phyloP scores from a whole-genome alignment of 2,329 filamentous ascomycete genomes.

The Pyricularia sp. region DNA sequence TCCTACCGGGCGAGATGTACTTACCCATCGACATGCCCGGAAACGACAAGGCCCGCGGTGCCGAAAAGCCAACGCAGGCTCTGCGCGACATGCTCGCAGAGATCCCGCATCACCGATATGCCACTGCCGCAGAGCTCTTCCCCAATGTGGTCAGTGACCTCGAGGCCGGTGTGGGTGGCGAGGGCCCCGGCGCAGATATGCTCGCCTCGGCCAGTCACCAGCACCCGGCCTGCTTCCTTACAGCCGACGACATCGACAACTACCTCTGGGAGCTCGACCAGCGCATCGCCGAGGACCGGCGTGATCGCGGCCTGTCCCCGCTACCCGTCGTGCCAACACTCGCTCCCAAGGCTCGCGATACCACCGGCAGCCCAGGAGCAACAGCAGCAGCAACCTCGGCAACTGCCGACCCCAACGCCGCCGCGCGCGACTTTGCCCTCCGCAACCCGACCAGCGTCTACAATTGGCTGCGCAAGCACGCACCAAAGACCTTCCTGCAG shows the following conservation, averaged over 20 bases:
- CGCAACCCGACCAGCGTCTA: constrained; percentile 87
- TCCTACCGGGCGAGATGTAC: constrained; percentile 33
- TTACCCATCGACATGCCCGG: constrained; percentile 73
- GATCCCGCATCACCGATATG: constrained; percentile 41
- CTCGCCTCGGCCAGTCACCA: constrained; percentile 38
- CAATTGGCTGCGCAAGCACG: constrained; percentile 85
- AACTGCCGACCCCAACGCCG: constrained; percentile 15
- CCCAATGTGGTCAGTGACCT: constrained; percentile 45
- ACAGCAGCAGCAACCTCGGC: constrained; percentile 20
- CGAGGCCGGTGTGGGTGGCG: constrained; percentile 25
- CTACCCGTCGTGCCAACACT: constrained; percentile 35
- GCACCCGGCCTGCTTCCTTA: constrained; percentile 57
- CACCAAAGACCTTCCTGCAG: constrained; percentile 77
- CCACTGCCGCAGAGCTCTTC: constrained; percentile 51
- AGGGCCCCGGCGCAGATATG: constrained; percentile 17
- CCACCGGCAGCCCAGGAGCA: constrained; percentile 5
- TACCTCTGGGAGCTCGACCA: constrained; percentile 59
- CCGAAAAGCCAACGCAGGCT: constrained; percentile 36
- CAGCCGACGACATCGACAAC: constrained; percentile 62
- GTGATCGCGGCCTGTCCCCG: constrained; percentile 17
- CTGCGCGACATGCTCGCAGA: constrained; percentile 40
- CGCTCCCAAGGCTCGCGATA: constrained; percentile 33
- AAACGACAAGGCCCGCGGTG: constrained; percentile 55
- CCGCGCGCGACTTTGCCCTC: constrained; percentile 44
- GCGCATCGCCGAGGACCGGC: constrained; percentile 31